Conservation (phyloP, 176 grass and related monocot species). For the Poa annua region DNA sequence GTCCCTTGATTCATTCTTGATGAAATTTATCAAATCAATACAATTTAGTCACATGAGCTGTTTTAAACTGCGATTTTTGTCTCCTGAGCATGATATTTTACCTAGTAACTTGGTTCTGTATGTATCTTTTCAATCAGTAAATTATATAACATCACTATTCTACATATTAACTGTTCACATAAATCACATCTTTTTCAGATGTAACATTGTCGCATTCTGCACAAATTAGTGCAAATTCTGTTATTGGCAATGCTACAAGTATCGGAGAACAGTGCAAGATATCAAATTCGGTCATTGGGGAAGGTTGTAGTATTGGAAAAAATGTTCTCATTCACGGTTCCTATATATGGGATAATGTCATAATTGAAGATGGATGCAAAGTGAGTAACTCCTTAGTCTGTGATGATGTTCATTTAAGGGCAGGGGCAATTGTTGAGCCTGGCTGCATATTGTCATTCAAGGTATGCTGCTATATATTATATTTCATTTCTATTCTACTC, state of each 20-base stretch:
- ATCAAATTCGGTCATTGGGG: constrained; percentile 78
- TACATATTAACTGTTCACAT: constrained; percentile 27
- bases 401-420: constrained; percentile 73
- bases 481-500: neutral
- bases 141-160: constrained; percentile 2
- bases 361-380: constrained; percentile 94
- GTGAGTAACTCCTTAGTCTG: constrained; percentile 81
- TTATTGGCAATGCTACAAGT: constrained; percentile 73
- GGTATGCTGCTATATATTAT: constrained; percentile 52
- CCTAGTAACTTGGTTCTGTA: neutral
- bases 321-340: constrained; percentile 72
- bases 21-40: neutral
- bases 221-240: constrained; percentile 72
- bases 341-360: constrained; percentile 89
- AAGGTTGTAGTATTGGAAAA: constrained; percentile 71
- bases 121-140: constrained; percentile 8
- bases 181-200: constrained; percentile 56
- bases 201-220: constrained; percentile 65
- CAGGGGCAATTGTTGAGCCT: constrained; percentile 72
- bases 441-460: constrained; percentile 95
- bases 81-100: constrained; percentile 1
- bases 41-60: neutral
- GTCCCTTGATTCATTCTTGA: constrained; percentile 1
- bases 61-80: constrained; percentile 18
- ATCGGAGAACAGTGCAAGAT: constrained; percentile 71